Evolutionary conservation across 345 rosid species (phyloP), one percentile per base, ranked within the genome.

Genomic region (Cardamine resedifolia): DNA sequence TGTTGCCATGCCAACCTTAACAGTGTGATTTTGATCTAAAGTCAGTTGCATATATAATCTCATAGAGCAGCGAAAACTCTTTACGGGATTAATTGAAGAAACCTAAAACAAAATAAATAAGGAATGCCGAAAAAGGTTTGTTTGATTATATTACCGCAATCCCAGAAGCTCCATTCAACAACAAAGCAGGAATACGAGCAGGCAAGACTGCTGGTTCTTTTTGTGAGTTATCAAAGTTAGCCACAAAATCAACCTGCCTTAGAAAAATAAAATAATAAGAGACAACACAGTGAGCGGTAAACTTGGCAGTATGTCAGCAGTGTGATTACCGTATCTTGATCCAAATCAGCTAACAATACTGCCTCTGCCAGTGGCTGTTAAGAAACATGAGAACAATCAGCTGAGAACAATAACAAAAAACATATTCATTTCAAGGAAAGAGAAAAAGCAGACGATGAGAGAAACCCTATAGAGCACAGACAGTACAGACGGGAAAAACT

Each of bases 1-100:
- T 21, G 98, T 94, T 8, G 98, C 98, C 98, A 94, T 94, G 70
- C 98, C 97, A 77, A 94, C 98, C 98, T 94, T 76, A 59, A 69
- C 39, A 74, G 50, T 28, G 57, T 49, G 9, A 77, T 58, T 14
- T 16, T 23, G 15, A 27, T 49, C 24, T 41, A 5, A 50, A 65
- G 24, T 51, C 70, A 66, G 11, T 71, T 26, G 76, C 60, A 68
- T 23, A 60, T 16, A 14, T 33, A 24, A 52, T 61, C 33, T 19
- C 23, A 59, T 38, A 43, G 24, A 52, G 24, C 78, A 50, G 24
- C 7, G 27, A 43, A 61, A 41, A 52, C 3, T 5, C 16, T 7
- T 52, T 43, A 24, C 6, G n/a, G 4, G 24, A 23, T 27, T 59
- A 53, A 56, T 0, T 48, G 19, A 72, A 39, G 49, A 68, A 47